Evolutionary conservation across 441 rosid species (phyloP).

Genomic region (Erodium moschatum): DNA sequence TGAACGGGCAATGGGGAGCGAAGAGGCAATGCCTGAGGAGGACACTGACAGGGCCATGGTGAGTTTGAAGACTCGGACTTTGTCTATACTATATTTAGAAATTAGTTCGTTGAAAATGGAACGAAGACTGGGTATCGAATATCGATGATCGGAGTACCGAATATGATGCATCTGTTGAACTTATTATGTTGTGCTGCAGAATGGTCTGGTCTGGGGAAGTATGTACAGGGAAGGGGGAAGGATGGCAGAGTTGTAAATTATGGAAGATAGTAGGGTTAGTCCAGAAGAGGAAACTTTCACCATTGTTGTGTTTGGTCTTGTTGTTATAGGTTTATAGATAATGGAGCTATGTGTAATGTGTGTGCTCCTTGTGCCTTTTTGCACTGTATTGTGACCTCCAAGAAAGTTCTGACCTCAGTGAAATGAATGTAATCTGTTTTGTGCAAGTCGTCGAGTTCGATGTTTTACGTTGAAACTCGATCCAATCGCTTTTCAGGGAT

Average conservation of each 20-base stretch:
- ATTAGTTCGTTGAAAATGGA: background rate
- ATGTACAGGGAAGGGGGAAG: background rate
- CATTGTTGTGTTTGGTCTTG: background rate
- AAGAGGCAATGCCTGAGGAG: constrained; percentile 55
- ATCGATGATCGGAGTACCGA: no score
- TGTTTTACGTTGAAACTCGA: background rate
- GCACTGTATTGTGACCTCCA: background rate
- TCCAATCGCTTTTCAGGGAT: no score
- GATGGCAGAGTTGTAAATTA: background rate
- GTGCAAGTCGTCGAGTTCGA: background rate
- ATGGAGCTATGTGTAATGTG: background rate
- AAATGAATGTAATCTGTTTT: background rate
- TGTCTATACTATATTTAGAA: constrained; percentile 4
- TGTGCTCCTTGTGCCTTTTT: background rate
- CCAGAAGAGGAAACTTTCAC: background rate
- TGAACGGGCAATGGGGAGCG: constrained; percentile 34
- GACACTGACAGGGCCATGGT: constrained; percentile 70
- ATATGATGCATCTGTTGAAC: background rate
- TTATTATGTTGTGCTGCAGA: background rate
- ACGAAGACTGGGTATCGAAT: background rate
- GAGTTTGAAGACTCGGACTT: constrained; percentile 19
- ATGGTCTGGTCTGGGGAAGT: background rate
- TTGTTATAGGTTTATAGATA: background rate
- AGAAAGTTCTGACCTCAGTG: background rate
- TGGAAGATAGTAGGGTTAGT: background rate